Percentiles rank a stretch among this genome's conserved stretches.
These are phyloP conservation scores for Candida tropicalis DNA, from an alignment of 1,139 yeast genomes.

Conservation along the genomic window DNA sequence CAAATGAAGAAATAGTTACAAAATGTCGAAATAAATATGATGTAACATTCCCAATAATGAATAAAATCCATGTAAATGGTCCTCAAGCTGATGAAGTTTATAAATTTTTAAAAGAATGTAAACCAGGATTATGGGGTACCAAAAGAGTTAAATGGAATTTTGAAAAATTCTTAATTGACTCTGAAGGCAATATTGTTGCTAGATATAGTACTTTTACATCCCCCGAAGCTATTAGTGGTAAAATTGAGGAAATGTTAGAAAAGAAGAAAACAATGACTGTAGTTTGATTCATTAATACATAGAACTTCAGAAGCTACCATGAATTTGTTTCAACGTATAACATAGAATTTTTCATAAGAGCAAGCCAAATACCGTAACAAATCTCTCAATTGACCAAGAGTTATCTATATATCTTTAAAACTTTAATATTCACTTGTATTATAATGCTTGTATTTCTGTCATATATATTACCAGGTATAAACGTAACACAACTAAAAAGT, in stretches of 20 bases:
- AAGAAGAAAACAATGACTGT: background rate
- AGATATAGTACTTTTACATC: constrained; percentile 46
- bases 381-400: too few species aligned
- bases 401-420: too few species aligned
- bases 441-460: too few species aligned
- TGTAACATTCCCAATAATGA: constrained; percentile 86
- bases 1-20: constrained; percentile 39
- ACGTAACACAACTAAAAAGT: too few species aligned
- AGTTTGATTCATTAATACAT: too few species aligned
- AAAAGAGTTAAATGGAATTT: constrained; percentile 54
- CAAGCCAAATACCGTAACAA: too few species aligned
- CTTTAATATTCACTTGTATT: too few species aligned
- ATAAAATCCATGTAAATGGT: constrained; percentile 91
- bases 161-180: constrained; percentile 50
- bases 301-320: too few species aligned
- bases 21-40: constrained; percentile 44
- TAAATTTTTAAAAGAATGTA: constrained; percentile 64
- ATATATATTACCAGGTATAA: too few species aligned
- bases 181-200: constrained; percentile 48
- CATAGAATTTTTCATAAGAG: too few species aligned
- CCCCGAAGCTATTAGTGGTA: constrained; percentile 38
- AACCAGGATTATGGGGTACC: constrained; percentile 46
- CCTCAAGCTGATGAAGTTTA: constrained; percentile 77
- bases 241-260: constrained; percentile 42
- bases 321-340: too few species aligned